phyloP scores from a whole-genome alignment of 345 rosid species.

The Lepidium aucheri region DNA sequence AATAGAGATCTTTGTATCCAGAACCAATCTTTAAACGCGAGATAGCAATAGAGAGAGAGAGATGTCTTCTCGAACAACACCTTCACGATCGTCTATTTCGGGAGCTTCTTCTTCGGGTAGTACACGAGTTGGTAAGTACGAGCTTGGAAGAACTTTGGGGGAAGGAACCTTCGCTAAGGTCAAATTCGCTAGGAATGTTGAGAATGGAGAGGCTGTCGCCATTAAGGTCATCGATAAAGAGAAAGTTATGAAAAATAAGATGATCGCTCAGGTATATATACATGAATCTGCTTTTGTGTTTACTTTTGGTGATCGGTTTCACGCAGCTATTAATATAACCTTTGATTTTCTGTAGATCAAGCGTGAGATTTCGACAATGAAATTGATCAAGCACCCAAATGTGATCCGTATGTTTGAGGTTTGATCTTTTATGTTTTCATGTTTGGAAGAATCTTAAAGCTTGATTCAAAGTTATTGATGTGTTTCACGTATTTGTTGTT shows the following conservation, averaged over 20 bases:
- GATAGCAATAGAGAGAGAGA: not conserved
- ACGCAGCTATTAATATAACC: not conserved
- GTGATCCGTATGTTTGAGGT: slow-evolving; percentile 97
- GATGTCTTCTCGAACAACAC: slow-evolving; percentile 37
- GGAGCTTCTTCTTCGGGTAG: slow-evolving; percentile 25
- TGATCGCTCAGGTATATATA: slow-evolving; percentile 74
- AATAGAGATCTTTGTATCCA: not conserved
- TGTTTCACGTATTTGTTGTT: too few species aligned
- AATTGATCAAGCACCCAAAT: slow-evolving; percentile 84
- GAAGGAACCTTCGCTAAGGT: slow-evolving; percentile 99
- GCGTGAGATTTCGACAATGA: slow-evolving; percentile 94
- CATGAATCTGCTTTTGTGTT: too few species aligned
- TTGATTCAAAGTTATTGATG: not conserved
- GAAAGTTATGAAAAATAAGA: slow-evolving; percentile 76
- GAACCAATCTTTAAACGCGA: not conserved
- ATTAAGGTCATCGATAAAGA: slow-evolving; percentile 94
- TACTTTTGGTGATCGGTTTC: not conserved
- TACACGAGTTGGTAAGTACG: slow-evolving; percentile 98
- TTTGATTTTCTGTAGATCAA: slow-evolving; percentile 48
- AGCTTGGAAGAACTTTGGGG: slow-evolving; percentile 85
- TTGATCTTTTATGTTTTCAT: slow-evolving; percentile 13
- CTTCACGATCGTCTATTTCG: too few species aligned
- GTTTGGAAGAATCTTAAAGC: not conserved
- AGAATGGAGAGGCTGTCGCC: slow-evolving; percentile 74
- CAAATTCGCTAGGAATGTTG: slow-evolving; percentile 73